Evolutionary conservation across 1,139 yeast genomes (phyloP), one percentile per base, ranked within the genome.

Genomic region (Pichia sp.): DNA sequence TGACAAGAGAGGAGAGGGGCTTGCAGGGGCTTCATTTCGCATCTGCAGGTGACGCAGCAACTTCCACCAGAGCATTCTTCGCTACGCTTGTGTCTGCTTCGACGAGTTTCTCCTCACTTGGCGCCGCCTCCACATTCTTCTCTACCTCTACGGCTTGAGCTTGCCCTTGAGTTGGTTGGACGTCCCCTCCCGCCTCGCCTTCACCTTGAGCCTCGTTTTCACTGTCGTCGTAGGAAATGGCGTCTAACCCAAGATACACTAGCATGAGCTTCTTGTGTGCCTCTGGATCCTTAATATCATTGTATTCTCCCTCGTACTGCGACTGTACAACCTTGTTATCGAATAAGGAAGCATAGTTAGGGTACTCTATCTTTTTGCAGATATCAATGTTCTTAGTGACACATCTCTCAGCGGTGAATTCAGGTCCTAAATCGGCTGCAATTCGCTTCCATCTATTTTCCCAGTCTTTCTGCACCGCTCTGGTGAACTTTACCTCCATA

Each of bases 361-460:
- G 48, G 20, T 46, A 45, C 26, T 54, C 58, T 35, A 54, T 47
- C 35, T 47, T 49, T 28, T 51, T 52, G 39, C 59, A 53, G 13
- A 57, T 38, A 34, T 55, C 58, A 18, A 49, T 42, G 16, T 53
- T 51, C 38, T 56, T 55, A 23, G 44, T 44, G 10, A 44, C 33
- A 29, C 60, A 55, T 22, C 59, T 40, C 14, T 53, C 56, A 14
- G 49, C 38, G 17, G 47, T 49, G 30, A 54, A 49, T 16, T 50
- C 49, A 25, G 44, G 47, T 2, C 58, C 56, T 32, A 57, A 37
- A 15, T 53, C 58, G 15, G 36, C 31, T 27, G 49, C 43, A 16
- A 65, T 53, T 28, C 70, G 50, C 33, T 52, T 55, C 63, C 66
- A 63, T 37, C 69, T 55, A 24, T 45, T 48, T n/a, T 59, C 58